Percentiles rank a stretch among this genome's conserved stretches.
phyloP scores from a whole-genome alignment of 1,284 basidiomycete species.

The Rhodotorula sp. region DNA sequence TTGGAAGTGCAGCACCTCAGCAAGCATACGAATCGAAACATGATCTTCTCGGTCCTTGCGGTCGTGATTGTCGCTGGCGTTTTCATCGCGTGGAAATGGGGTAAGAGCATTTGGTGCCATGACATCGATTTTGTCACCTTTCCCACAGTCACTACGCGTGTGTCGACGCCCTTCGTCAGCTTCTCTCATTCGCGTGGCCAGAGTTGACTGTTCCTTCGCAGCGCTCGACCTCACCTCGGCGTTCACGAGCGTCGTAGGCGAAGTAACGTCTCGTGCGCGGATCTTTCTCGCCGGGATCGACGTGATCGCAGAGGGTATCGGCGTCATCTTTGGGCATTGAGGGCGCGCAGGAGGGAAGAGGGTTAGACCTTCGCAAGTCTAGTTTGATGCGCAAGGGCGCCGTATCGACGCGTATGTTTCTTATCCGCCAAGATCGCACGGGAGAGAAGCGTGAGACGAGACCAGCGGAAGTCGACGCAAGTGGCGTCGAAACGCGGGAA shows the following conservation, averaged over 20 bases:
- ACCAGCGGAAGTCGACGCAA: too few species aligned
- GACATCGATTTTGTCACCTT: conserved; percentile 9
- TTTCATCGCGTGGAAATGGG: conserved; percentile 7
- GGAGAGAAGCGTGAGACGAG: too few species aligned
- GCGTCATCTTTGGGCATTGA: too few species aligned
- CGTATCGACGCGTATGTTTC: too few species aligned
- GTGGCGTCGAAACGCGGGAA: too few species aligned
- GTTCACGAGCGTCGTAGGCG: background rate
- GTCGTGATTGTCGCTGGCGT: background rate
- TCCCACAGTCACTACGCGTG: conserved; percentile 12
- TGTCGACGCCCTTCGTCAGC: background rate
- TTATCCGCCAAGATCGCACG: too few species aligned
- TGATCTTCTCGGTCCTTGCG: conserved; percentile 5
- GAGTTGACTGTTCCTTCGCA: background rate
- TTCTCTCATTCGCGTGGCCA: background rate
- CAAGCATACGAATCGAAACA: background rate
- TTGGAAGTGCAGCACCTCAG: background rate
- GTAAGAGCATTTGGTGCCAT: background rate
- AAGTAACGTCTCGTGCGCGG: background rate
- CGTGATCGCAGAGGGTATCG: too few species aligned
- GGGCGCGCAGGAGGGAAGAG: too few species aligned
- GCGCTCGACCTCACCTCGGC: conserved; percentile 5
- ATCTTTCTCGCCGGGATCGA: background rate
- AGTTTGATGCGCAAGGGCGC: too few species aligned
- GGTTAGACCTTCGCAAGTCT: too few species aligned